Conservation (phyloP, 2,329 filamentous ascomycete species). For the Cadophora malorum region DNA sequence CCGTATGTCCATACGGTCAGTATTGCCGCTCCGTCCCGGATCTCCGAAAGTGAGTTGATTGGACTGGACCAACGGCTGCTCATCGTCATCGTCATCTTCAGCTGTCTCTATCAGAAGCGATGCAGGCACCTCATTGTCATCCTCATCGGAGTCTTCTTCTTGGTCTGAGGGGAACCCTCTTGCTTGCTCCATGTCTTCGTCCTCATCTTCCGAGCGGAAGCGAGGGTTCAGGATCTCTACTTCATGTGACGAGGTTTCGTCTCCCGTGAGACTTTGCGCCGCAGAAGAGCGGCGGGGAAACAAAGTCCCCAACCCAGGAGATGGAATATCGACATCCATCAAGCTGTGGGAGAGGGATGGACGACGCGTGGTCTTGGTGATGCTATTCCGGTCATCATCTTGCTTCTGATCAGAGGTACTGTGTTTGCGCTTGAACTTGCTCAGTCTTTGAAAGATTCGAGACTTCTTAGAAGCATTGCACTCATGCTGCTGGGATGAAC, state of each 20-base stretch:
- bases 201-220: background rate
- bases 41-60: no score
- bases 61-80: background rate
- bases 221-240: background rate
- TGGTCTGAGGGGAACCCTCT: background rate
- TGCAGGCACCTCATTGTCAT: background rate
- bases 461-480: background rate
- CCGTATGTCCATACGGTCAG: no score
- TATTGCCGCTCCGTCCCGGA: no score
- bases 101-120: background rate
- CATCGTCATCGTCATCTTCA: background rate
- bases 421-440: background rate
- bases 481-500: background rate
- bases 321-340: no score
- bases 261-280: no score
- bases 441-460: background rate
- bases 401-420: background rate
- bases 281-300: no score
- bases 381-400: background rate
- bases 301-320: no score
- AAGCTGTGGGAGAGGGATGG: no score
- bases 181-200: constrained; percentile 1
- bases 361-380: no score
- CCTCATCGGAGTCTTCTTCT: background rate
- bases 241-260: background rate